phyloP scores from a whole-genome alignment of 2,329 filamentous ascomycete genomes.

The Trichophyton benhamiae region DNA sequence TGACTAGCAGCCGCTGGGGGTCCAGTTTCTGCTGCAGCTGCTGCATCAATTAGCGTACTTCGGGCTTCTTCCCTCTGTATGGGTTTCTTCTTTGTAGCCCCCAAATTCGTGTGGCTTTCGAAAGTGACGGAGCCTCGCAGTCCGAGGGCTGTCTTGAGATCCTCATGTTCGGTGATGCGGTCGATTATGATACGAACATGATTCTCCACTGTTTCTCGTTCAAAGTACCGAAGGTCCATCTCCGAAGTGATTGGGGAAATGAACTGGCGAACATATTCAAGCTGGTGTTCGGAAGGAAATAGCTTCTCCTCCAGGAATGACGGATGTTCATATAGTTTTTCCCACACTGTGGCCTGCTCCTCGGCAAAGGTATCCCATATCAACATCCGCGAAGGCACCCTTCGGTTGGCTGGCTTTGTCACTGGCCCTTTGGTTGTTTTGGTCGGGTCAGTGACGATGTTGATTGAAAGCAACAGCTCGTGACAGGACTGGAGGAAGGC shows the following conservation, averaged over 20 bases:
- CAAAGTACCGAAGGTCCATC: conserved; percentile 23
- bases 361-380: conserved; percentile 8
- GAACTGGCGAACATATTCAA: conserved; percentile 9
- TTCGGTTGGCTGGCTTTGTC: conserved; percentile 12
- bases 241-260: conserved; percentile 28
- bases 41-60: neutral
- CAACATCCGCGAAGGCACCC: conserved; percentile 8
- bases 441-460: conserved; percentile 10
- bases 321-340: conserved; percentile 5
- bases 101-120: conserved; percentile 6
- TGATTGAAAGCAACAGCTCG: conserved; percentile 8
- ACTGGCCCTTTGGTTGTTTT: conserved; percentile 11
- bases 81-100: no score
- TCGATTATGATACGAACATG: conserved; percentile 25
- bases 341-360: conserved; percentile 8
- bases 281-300: conserved; percentile 11
- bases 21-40: neutral
- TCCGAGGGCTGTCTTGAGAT: neutral
- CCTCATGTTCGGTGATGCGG: conserved; percentile 17
- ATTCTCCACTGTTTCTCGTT: conserved; percentile 28
- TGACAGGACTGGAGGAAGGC: conserved; percentile 9
- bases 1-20: neutral
- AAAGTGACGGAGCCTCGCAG: conserved; percentile 4
- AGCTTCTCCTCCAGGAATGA: conserved; percentile 7
- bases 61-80: neutral